phyloP scores from a whole-genome alignment of 306 rosid species.

The Delonix regia region DNA sequence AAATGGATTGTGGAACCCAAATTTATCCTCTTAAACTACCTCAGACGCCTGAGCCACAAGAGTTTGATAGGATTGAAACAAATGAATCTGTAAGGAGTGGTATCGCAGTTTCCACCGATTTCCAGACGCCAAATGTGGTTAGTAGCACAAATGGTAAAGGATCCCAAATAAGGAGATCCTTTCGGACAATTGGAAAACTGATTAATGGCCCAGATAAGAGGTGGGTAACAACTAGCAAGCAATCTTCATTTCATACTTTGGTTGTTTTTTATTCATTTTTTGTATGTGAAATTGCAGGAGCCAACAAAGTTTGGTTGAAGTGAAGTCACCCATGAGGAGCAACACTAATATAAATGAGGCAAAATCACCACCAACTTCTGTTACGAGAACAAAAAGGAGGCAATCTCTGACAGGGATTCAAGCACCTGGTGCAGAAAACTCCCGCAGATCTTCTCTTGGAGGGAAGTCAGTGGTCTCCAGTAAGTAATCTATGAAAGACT shows the following conservation, averaged over 20 bases:
- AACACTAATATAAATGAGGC: conserved; percentile 34
- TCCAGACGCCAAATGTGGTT: conserved; percentile 48
- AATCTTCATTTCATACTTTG: neutral
- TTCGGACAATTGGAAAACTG: conserved; percentile 88
- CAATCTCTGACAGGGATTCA: conserved; percentile 77
- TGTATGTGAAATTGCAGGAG: conserved; percentile 55
- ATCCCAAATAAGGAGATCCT: conserved; percentile 80
- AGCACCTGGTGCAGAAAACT: conserved; percentile 48
- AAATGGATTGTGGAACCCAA: conserved; percentile 47
- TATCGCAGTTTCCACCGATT: conserved; percentile 42
- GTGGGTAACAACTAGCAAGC: conserved; percentile 34
- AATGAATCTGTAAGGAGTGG: conserved; percentile 33
- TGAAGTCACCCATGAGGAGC: conserved; percentile 52
- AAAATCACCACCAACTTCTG: conserved; percentile 51
- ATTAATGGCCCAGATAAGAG: conserved; percentile 88
- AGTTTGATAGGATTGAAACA: conserved; percentile 46
- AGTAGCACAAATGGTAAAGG: conserved; percentile 71
- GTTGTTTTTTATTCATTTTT: neutral
- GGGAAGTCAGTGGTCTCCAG: conserved; percentile 60
- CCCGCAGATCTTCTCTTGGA: conserved; percentile 79
- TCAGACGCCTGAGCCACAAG: conserved; percentile 62
- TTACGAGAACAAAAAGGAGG: conserved; percentile 62
- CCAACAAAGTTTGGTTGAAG: conserved; percentile 60
- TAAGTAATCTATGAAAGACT: conserved; percentile 39
- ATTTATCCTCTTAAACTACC: conserved; percentile 56